These are phyloP conservation scores for Gossypium raimondii DNA, from an alignment of 345 rosid genomes.

Conservation along the genomic window DNA sequence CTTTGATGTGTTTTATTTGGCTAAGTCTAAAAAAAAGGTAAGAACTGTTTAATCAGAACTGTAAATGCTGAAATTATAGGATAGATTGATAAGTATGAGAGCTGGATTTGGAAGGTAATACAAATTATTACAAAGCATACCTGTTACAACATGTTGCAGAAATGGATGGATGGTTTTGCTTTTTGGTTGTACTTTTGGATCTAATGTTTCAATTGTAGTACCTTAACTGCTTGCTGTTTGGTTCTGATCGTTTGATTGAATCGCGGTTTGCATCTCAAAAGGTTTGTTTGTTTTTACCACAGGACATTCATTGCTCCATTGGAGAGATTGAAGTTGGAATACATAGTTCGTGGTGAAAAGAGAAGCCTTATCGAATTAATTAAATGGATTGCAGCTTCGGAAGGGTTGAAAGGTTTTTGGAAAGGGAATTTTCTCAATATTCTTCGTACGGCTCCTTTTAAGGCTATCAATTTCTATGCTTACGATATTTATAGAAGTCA, in stretches of 20 bases:
- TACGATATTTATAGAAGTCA: slow-evolving; percentile 77
- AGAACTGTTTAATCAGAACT: not conserved
- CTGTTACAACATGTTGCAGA: not conserved
- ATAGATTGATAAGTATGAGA: not conserved
- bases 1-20: not conserved
- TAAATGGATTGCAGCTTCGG: slow-evolving; percentile 48
- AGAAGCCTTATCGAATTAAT: slow-evolving; percentile 59
- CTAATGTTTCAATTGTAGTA: not conserved
- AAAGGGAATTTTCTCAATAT: slow-evolving; percentile 89
- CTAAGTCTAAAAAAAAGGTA: not conserved
- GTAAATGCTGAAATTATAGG: not conserved
- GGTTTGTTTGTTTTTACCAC: slow-evolving; percentile 17
- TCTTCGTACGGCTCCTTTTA: slow-evolving; percentile 93
- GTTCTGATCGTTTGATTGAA: not conserved
- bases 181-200: not conserved
- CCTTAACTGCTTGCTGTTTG: slow-evolving; percentile 4
- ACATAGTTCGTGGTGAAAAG: slow-evolving; percentile 74
- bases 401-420: slow-evolving; percentile 89
- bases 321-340: slow-evolving; percentile 91
- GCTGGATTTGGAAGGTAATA: not conserved
- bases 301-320: slow-evolving; percentile 89
- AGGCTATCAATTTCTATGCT: slow-evolving; percentile 92
- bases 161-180: not conserved
- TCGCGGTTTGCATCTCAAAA: not conserved
- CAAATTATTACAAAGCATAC: not conserved